These are phyloP conservation scores for Leishmania tropica DNA, from an alignment of 208 protist species.

Conservation along the genomic window DNA sequence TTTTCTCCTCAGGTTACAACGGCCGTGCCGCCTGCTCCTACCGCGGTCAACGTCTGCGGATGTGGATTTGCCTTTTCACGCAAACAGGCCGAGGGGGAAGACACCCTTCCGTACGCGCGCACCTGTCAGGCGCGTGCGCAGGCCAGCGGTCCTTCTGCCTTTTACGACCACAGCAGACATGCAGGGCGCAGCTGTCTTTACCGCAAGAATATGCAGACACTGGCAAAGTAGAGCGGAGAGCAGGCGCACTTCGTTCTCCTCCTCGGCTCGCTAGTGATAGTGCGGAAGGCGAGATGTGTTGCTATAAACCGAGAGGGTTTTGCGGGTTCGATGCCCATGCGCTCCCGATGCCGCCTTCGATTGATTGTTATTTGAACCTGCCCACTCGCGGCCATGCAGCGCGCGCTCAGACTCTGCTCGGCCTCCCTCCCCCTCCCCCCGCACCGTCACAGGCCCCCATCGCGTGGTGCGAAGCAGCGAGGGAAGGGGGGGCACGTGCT, in stretches of 20 bases:
- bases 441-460: no score
- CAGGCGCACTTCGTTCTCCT: not conserved
- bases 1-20: not conserved
- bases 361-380: not conserved
- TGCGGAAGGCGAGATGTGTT: not conserved
- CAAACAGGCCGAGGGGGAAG: not conserved
- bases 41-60: not conserved
- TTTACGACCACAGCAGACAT: not conserved
- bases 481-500: not conserved
- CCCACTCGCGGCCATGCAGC: not conserved
- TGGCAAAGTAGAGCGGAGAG: not conserved
- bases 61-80: not conserved
- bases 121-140: constrained; percentile 1
- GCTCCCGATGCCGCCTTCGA: not conserved
- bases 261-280: not conserved
- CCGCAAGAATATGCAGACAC: not conserved
- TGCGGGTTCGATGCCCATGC: not conserved
- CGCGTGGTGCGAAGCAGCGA: not conserved
- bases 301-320: not conserved
- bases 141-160: not conserved
- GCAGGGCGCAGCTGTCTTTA: not conserved
- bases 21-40: not conserved
- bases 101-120: not conserved
- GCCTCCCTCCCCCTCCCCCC: no score
- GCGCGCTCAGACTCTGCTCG: not conserved